Conservation (phyloP, 768 basidiomycete genomes). For the Cubamyces sp. region DNA sequence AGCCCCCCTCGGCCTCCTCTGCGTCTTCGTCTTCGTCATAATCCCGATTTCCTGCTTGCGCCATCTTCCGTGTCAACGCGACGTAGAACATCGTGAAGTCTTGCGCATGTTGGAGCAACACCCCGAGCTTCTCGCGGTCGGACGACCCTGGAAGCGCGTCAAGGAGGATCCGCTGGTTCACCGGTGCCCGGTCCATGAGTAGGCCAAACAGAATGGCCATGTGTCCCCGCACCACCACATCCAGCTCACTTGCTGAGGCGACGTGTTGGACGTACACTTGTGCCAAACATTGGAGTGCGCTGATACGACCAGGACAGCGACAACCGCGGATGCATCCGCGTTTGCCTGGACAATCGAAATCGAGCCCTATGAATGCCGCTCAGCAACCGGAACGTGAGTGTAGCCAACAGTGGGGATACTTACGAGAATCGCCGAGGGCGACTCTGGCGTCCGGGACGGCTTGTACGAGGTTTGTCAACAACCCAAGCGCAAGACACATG, state of each 20-base stretch:
- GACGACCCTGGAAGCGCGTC: slow-evolving; percentile 42
- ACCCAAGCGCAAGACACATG: slow-evolving; percentile 73
- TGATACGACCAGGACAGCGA: slow-evolving; percentile 49
- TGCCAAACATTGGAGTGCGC: slow-evolving; percentile 54
- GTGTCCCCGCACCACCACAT: slow-evolving; percentile 67
- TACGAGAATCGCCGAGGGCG: slow-evolving; percentile 53
- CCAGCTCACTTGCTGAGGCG: slow-evolving; percentile 36
- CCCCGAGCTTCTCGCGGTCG: slow-evolving; percentile 34
- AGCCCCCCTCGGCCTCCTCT: slow-evolving; percentile 17
- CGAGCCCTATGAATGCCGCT: slow-evolving; percentile 44
- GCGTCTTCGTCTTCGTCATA: not conserved
- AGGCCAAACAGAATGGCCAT: slow-evolving; percentile 74
- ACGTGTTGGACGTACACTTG: slow-evolving; percentile 50
- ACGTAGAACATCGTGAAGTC: slow-evolving; percentile 49
- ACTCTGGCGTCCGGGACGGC: slow-evolving; percentile 52
- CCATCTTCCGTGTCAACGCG: slow-evolving; percentile 36
- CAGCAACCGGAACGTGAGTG: slow-evolving; percentile 7
- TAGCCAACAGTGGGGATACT: slow-evolving; percentile 30
- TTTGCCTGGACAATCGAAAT: slow-evolving; percentile 53
- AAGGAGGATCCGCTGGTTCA: slow-evolving; percentile 40
- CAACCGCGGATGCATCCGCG: slow-evolving; percentile 57
- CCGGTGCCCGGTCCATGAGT: slow-evolving; percentile 40
- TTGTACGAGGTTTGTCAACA: slow-evolving; percentile 79
- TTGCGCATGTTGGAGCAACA: slow-evolving; percentile 41
- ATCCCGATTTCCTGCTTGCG: slow-evolving; percentile 10